Evolutionary conservation across 192 early-diverging fungal genomes (phyloP), one percentile per base, ranked within the genome.

Genomic region (Coemansia sp.): DNA sequence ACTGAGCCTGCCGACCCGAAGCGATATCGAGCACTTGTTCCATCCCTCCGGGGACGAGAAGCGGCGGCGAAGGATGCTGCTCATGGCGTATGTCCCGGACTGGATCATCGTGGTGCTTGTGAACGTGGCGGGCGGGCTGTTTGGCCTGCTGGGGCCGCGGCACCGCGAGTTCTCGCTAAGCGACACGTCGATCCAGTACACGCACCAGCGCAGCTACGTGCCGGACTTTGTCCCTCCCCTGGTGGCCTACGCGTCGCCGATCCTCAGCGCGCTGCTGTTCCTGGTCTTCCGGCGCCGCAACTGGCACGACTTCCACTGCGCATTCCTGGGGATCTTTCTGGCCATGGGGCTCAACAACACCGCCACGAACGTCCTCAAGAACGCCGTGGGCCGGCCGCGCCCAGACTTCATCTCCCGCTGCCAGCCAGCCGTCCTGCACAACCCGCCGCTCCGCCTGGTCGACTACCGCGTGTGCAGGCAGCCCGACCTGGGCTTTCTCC

Each of bases 141-240:
- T 90, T 11, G 82, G 84, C 39, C 59, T 36, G 11, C 46, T 83
- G 0, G 66, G 78, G 3, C 88, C 88, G 2, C 87, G 81, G 53
- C 85, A 87, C 45, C 81, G 85, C 51, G 63, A 83, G 48, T 92
- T 92, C 57, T 86, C 83, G 11, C 57, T 92, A 5, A 47, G 76
- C 23, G 83, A 92, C 64, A 77, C 70, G 16, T 65, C 81, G 6
- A 83, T 92, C 60, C 82, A 82, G 71, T 81, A 81, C 58, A 77
- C 83, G 5, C 70, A 79, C 42, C 70, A 73, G 56, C 11, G 28
- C 40, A 66, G 55, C 56, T 69, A 62, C 53, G 66, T 79, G 44
- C 61, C 70, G 0, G 51, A 72, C 51, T 64, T 60, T 69, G 70
- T 79, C 16, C 70, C 70, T 23, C 66, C 71, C 20, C 58, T 72